phyloP scores from a whole-genome alignment of 2,329 filamentous ascomycete species.

The Fusarium sp. region DNA sequence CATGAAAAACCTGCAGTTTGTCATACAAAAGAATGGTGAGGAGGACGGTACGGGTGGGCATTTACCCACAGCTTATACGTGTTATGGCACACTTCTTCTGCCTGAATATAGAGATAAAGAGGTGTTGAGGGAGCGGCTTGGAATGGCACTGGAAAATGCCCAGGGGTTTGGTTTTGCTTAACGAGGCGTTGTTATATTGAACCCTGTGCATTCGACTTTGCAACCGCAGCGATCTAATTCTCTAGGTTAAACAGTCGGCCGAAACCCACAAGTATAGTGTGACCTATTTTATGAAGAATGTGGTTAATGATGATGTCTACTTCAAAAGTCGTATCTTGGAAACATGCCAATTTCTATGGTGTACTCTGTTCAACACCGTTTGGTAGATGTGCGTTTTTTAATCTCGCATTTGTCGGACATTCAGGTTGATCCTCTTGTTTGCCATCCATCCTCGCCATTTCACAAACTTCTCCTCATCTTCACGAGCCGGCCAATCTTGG shows the following conservation, averaged over 20 bases:
- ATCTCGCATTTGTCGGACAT: slow-evolving; percentile 88
- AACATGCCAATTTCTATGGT: not conserved
- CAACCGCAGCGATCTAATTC: not conserved
- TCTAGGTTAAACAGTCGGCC: not conserved
- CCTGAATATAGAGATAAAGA: slow-evolving; percentile 83
- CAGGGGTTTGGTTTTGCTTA: slow-evolving; percentile 89
- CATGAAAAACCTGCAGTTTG: slow-evolving; percentile 83
- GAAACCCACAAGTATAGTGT: not conserved
- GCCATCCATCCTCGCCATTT: slow-evolving; percentile 90
- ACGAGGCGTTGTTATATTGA: slow-evolving; percentile 23
- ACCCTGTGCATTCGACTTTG: not conserved
- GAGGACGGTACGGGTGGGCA: slow-evolving; percentile 67
- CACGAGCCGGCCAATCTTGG: slow-evolving; percentile 76
- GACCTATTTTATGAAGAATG: slow-evolving; percentile 9
- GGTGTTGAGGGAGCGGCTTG: slow-evolving; percentile 79
- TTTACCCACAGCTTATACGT: slow-evolving; percentile 90
- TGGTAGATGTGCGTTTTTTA: slow-evolving; percentile 40
- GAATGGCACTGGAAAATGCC: slow-evolving; percentile 88
- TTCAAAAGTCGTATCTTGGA: not conserved
- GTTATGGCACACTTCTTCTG: slow-evolving; percentile 88
- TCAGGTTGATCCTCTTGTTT: slow-evolving; percentile 89
- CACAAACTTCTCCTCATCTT: slow-evolving; percentile 66
- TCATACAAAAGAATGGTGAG: slow-evolving; percentile 81
- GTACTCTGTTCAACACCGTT: not conserved
- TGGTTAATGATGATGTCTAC: not conserved